Evolutionary conservation across 2,329 filamentous ascomycete genomes (phyloP).

Genomic region (Trichoderma simmonsii): DNA sequence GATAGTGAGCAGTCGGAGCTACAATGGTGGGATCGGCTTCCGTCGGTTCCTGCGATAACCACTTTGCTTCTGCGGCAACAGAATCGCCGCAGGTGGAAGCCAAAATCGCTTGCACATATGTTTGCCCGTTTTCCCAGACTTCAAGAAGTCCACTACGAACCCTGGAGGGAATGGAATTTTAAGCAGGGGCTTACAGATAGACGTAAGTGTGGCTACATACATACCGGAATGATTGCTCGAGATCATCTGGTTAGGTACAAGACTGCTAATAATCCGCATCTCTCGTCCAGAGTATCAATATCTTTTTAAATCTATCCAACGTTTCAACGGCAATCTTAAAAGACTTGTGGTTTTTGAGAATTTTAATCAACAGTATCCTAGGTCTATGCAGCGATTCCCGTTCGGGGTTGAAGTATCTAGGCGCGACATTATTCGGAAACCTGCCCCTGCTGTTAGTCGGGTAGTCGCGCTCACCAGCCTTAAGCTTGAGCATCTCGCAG

Average conservation of each 20-base stretch:
- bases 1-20: slow-evolving; percentile 17
- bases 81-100: slow-evolving; percentile 32
- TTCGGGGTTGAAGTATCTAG: background rate
- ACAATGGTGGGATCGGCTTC: slow-evolving; percentile 17
- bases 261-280: background rate
- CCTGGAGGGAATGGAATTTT: slow-evolving; percentile 31
- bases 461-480: slow-evolving; percentile 29
- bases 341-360: slow-evolving; percentile 11
- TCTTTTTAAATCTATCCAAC: background rate
- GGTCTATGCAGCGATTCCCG: background rate
- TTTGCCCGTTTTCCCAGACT: slow-evolving; percentile 32
- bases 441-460: slow-evolving; percentile 25
- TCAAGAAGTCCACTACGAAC: slow-evolving; percentile 36
- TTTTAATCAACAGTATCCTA: slow-evolving; percentile 11
- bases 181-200: background rate
- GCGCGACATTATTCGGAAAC: slow-evolving; percentile 19
- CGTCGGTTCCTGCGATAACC: slow-evolving; percentile 31
- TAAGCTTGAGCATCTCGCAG: slow-evolving; percentile 29
- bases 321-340: background rate
- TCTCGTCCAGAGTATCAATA: background rate
- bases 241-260: background rate
- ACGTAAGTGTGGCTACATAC: background rate
- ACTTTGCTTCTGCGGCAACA: slow-evolving; percentile 35
- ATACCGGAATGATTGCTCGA: background rate
- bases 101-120: slow-evolving; percentile 28